Percentiles rank a stretch among this genome's conserved stretches.
Evolutionary conservation across 352 stramenopile species (phyloP).

Genomic region (Globisporangium ultimum): DNA sequence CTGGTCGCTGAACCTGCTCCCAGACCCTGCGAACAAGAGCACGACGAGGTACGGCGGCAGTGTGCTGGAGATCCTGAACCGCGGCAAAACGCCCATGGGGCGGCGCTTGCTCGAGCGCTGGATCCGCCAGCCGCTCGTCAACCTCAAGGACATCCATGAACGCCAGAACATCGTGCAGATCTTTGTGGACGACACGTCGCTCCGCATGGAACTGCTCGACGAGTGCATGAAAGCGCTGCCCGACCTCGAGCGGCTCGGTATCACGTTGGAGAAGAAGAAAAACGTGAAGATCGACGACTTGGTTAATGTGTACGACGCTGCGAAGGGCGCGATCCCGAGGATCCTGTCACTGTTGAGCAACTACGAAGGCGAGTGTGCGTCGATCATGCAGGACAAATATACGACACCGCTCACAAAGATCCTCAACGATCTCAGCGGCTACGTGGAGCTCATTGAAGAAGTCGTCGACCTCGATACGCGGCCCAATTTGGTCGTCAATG

Average conservation of each 20-base stretch:
- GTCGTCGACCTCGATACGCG: conserved; percentile 83
- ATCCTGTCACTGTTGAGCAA: conserved; percentile 48
- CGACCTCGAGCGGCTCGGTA: conserved; percentile 69
- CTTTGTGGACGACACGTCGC: conserved; percentile 88
- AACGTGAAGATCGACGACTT: conserved; percentile 76
- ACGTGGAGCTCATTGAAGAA: conserved; percentile 73
- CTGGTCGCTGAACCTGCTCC: conserved; percentile 91
- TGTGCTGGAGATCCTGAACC: conserved; percentile 93
- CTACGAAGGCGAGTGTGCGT: conserved; percentile 36
- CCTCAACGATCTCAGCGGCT: conserved; percentile 57
- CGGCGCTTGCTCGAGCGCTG: conserved; percentile 93
- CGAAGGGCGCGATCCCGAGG: conserved; percentile 61
- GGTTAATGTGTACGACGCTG: conserved; percentile 81
- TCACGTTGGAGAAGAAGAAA: conserved; percentile 68
- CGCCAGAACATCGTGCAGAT: conserved; percentile 91
- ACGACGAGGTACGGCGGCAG: conserved; percentile 62
- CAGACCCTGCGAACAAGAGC: conserved; percentile 51
- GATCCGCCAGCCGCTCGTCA: conserved; percentile 95
- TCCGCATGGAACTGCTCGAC: conserved; percentile 87
- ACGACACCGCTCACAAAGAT: conserved; percentile 49
- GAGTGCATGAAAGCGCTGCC: conserved; percentile 85
- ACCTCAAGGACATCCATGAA: conserved; percentile 79
- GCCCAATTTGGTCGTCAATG: conserved; percentile 73
- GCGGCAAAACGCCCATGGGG: conserved; percentile 94
- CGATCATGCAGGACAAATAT: conserved; percentile 49